Conservation (phyloP, 1,284 basidiomycete species). For the Microbotryomycetes sp. region DNA sequence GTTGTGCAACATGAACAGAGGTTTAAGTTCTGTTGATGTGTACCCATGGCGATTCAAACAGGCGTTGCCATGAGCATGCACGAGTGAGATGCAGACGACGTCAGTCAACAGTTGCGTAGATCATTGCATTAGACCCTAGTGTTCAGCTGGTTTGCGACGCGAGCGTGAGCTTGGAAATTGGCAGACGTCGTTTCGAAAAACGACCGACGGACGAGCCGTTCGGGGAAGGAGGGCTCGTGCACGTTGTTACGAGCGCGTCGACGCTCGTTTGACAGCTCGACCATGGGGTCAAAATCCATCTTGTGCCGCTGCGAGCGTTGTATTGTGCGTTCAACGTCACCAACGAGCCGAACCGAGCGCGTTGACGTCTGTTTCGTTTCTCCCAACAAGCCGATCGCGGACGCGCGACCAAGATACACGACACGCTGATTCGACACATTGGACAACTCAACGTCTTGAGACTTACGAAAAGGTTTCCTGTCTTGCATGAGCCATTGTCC, state of each 20-base stretch:
- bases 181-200: no score
- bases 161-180: no score
- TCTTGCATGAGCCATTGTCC: constrained; percentile 74
- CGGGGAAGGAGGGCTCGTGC: no score
- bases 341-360: background rate
- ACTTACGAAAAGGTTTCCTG: constrained; percentile 37
- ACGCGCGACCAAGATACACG: background rate
- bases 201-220: no score
- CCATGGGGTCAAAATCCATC: no score
- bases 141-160: no score
- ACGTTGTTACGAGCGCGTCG: no score
- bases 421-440: background rate
- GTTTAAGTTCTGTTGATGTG: constrained; percentile 59
- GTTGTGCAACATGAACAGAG: constrained; percentile 89
- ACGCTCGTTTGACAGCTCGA: no score
- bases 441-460: background rate
- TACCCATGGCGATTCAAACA: constrained; percentile 52
- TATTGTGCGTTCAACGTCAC: background rate
- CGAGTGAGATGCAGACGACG: background rate
- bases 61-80: background rate
- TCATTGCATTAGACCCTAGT: background rate
- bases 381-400: background rate
- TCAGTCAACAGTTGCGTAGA: background rate
- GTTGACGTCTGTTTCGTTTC: background rate
- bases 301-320: no score